Conservation (phyloP, 176 grass and related monocot genomes). For the Luzula sylvatica region DNA sequence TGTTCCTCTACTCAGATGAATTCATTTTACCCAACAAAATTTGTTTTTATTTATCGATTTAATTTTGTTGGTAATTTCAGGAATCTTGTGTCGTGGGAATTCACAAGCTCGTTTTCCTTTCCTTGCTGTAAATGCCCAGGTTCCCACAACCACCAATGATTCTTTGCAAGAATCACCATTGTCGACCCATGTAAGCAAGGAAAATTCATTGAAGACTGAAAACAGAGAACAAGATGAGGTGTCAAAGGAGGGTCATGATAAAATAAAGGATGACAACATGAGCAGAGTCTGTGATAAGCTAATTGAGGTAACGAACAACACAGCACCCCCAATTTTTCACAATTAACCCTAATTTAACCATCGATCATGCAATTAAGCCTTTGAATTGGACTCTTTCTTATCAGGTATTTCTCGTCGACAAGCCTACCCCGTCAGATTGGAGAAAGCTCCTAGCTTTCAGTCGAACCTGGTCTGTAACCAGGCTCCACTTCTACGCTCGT, state of each 20-base stretch:
- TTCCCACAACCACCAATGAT: slow-evolving; percentile 27
- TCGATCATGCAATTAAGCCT: background rate
- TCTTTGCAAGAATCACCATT: slow-evolving; percentile 27
- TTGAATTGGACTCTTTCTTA: background rate
- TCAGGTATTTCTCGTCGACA: slow-evolving; percentile 74
- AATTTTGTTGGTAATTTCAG: too few relatives aligned
- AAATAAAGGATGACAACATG: slow-evolving; percentile 31
- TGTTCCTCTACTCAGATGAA: too few relatives aligned
- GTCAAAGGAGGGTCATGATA: slow-evolving; percentile 10
- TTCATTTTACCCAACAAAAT: too few relatives aligned
- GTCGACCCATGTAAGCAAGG: slow-evolving; percentile 28
- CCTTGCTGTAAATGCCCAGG: slow-evolving; percentile 30
- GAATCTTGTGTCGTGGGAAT: too few relatives aligned
- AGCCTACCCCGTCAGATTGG: slow-evolving; percentile 62
- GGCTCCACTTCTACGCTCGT: slow-evolving; percentile 60
- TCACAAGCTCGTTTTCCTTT: slow-evolving; percentile 25
- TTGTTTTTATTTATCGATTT: too few relatives aligned
- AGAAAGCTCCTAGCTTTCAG: slow-evolving; percentile 83
- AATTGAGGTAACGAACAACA: slow-evolving; percentile 52
- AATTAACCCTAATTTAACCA: background rate
- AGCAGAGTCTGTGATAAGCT: slow-evolving; percentile 69
- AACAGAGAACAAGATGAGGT: background rate
- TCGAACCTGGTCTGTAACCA: slow-evolving; percentile 56
- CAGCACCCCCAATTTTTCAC: too few relatives aligned
- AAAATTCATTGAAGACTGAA: slow-evolving; percentile 16